Conservation (phyloP, 106 monocot species). For the Dendrobium chrysotoxum region DNA sequence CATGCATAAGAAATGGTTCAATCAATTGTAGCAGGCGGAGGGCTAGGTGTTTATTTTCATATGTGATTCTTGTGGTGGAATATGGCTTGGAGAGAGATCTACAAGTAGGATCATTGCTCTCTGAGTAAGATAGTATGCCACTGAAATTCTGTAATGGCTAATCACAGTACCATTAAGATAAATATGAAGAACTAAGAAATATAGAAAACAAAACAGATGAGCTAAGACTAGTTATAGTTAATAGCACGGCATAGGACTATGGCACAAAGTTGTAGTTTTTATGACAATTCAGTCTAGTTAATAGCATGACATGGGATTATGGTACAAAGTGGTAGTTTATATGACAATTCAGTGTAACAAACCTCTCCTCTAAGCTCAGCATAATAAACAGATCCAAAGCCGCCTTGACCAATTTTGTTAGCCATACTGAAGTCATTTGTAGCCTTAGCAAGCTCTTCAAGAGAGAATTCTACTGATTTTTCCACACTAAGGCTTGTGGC, state of each 20-base stretch:
- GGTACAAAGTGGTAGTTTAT: neutral
- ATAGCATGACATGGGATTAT: neutral
- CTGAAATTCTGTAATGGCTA: neutral
- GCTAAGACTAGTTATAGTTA: neutral
- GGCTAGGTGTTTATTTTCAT: neutral
- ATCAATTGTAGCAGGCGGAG: neutral
- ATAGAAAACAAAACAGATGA: neutral
- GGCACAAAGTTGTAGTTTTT: neutral
- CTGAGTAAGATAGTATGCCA: neutral
- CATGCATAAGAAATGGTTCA: neutral
- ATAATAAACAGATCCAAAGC: constrained; percentile 86
- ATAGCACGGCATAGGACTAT: neutral
- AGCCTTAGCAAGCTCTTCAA: constrained; percentile 69
- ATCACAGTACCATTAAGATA: neutral
- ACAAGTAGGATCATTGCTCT: neutral
- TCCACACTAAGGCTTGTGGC: constrained; percentile 42
- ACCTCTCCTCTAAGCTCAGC: constrained; percentile 97
- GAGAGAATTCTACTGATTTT: constrained; percentile 77
- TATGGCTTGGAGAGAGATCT: neutral
- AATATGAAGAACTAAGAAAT: neutral
- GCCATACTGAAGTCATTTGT: constrained; percentile 75
- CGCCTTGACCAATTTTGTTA: constrained; percentile 83
- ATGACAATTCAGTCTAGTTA: neutral
- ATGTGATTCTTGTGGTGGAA: neutral
- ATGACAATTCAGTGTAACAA: neutral